Base-by-base conservation (phyloP, 495 filamentous ascomycete genomes). In the Hypoxylon perforatum region DNA sequence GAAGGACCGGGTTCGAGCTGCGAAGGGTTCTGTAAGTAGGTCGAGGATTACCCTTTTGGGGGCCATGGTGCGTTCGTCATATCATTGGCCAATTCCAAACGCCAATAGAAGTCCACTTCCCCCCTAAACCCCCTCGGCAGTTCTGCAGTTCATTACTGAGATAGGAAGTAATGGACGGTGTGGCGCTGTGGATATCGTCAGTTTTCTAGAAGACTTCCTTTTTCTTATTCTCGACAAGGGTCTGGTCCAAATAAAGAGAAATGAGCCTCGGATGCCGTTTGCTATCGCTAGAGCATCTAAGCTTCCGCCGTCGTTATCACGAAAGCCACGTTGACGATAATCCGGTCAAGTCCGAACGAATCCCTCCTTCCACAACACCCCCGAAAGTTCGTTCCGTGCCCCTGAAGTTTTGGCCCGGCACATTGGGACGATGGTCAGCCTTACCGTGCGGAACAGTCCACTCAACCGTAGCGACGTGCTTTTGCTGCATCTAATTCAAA, bases 131-230 rank as follows among this genome's bases (percentile, higher is more conserved):
- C 21, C 30, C 3, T 50, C 64, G 52, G 58, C 35, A 59, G 23
- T 45, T 58, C 33, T 62, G 65, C 11, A 55, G n/a, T 2, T 63
- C 25, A 19, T 60, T 59, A 14, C 59, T 41, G 0, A 1, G 21
- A 36, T 52, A 47, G 65, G 60, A 60, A 63, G n/a, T 55, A 41
- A 59, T 22, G 58, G 61, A 23, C 48, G 19, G 58, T 28, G 35
- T n/a, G 46, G 30, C 25, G 52, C 39, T 9, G 25, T 48, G 18
- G 47, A 21, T 18, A 51, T 48, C 17, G 41, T 42, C 48, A 54
- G 44, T 51, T 19, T 67, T 69, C 65, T 60, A 69, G 65, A 69
- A 60, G 30, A 49, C 4, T 60, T 63, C 65, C 12, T 45, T 19
- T 45, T 19, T 23, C 48, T 7, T 10, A 30, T 22, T 39, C 14